Evolutionary conservation across 208 protist species (phyloP).

Genomic region (Willaertia magna): DNA sequence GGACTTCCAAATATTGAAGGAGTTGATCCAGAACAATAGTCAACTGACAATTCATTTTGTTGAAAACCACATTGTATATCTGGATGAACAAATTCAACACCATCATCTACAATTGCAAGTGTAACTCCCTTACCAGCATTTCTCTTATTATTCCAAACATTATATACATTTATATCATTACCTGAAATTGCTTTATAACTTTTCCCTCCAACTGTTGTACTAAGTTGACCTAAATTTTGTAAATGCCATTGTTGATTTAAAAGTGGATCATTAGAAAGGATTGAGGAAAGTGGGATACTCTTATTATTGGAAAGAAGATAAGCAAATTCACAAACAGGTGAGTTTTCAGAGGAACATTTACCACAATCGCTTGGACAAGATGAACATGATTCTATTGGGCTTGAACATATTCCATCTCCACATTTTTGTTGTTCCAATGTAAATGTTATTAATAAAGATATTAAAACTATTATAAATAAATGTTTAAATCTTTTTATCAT

Average conservation of each 20-base stretch:
- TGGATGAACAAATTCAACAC: constrained; percentile 17
- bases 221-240: not conserved
- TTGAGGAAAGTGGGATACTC: not conserved
- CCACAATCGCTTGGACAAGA: too few relatives aligned
- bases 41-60: not conserved
- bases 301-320: not conserved
- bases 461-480: too few relatives aligned
- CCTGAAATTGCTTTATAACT: not conserved
- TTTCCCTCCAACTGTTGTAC: not conserved
- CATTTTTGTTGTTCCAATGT: too few relatives aligned
- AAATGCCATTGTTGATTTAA: not conserved
- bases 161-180: not conserved
- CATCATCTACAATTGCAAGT: constrained; percentile 24
- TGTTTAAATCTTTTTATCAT: too few relatives aligned
- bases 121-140: constrained; percentile 13
- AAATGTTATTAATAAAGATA: too few relatives aligned
- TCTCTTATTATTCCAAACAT: not conserved
- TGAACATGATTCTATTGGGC: too few relatives aligned
- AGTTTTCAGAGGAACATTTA: too few relatives aligned
- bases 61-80: constrained; percentile 20
- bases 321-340: too few relatives aligned
- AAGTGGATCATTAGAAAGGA: not conserved
- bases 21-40: constrained; percentile 12
- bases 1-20: not conserved
- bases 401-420: too few relatives aligned